Base-by-base conservation (phyloP, 176 grass and related monocot genomes). In the Canna indica region DNA sequence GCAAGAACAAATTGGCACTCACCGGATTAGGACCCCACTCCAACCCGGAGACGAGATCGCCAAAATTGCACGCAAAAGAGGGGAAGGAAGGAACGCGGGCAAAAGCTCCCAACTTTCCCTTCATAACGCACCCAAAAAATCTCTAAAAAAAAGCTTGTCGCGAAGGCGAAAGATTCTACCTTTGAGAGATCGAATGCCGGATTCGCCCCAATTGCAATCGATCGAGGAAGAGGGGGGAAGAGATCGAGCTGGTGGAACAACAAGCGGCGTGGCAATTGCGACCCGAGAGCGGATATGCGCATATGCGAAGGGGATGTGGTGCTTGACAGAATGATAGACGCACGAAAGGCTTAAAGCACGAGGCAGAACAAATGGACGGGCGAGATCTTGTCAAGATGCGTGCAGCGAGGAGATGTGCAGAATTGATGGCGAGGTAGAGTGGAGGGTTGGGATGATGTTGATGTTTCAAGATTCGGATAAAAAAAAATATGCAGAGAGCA, bases 391-490 rank as follows among this genome's bases (percentile, higher is more conserved):
- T 9, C 33, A 39, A 22, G 63, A 39, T 60, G 13, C 8, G 58
- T 60, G 58, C 27, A 30, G 2, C 26, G 58, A 5, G 58, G 58
- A 32, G 58, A 32, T 15, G 26, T 8, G 10, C 3, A 14, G 28
- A 30, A 60, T 60, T 28, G 58, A 60, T 4, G 58, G 7, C 26
- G 26, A 60, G 2, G 25, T 60, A 27, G 58, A 30, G 25, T 60
- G 25, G 58, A 60, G 58, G 58, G 58, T 14, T 60, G 58, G 27
- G 58, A 60, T 60, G 58, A 60, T 31, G 58, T 60, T 60, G 58
- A 60, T 60, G 11, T 60, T 12, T 14, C 12, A 14, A 60, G 25
- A 32, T 60, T 28, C 25, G 58, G 27, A 60, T 60, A 4, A 16
- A 54, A 24, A 8, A 54, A n/a, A 24, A 5, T n/a, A n/a, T n/a